Conservation (phyloP, 2,329 filamentous ascomycete species). For the Trichoderma sp. region DNA sequence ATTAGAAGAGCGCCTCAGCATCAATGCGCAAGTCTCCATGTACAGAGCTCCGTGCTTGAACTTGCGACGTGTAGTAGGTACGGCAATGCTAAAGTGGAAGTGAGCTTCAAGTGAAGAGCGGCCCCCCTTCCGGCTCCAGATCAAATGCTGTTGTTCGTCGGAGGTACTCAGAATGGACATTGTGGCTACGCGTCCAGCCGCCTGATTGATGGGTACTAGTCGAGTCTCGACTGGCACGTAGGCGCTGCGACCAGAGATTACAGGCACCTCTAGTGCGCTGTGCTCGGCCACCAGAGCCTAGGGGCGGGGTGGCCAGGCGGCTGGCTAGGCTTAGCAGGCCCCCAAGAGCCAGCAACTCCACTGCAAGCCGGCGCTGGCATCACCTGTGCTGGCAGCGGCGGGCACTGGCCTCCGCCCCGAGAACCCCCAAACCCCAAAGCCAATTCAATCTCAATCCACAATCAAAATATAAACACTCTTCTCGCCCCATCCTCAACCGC, state of each 20-base stretch:
- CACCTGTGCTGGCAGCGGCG: constrained; percentile 16
- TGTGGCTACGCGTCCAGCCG: no score
- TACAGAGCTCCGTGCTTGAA: background rate
- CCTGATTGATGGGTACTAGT: background rate
- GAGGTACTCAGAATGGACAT: background rate
- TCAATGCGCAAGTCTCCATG: constrained; percentile 6
- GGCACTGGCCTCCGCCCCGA: constrained; percentile 25
- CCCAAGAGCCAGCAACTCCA: constrained; percentile 19
- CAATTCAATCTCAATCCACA: constrained; percentile 33
- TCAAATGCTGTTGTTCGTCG: background rate
- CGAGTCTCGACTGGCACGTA: background rate
- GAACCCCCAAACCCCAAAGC: constrained; percentile 27
- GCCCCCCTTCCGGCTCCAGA: background rate
- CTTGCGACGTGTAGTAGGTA: background rate
- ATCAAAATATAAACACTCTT: constrained; percentile 39
- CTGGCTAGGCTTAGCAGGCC: constrained; percentile 18
- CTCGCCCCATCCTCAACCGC: constrained; percentile 32
- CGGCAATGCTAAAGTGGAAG: background rate
- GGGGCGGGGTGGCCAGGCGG: constrained; percentile 24
- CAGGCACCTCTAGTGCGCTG: constrained; percentile 1
- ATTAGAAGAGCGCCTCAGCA: constrained; percentile 2
- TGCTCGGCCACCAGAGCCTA: constrained; percentile 18
- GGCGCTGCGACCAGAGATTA: constrained; percentile 10
- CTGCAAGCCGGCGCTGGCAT: constrained; percentile 19
- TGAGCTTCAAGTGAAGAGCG: background rate